Evolutionary conservation across 1,284 basidiomycete genomes (phyloP).

Genomic region (Termitomyces sp.): DNA sequence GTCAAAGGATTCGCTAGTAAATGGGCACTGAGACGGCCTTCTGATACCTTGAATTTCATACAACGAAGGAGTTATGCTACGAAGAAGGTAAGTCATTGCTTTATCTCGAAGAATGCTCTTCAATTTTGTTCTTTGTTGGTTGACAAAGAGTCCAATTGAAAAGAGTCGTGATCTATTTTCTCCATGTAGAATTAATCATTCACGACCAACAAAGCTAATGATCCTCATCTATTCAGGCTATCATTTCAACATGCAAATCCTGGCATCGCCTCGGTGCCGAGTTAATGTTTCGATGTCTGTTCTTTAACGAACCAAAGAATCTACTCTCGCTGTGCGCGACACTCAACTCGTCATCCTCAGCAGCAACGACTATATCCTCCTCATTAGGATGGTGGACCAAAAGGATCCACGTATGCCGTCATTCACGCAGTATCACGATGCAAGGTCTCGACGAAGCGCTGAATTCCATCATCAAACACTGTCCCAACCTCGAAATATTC

Average conservation of each 20-base stretch:
- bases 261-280: constrained; percentile 54
- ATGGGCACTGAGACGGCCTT: constrained; percentile 56
- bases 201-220: not conserved
- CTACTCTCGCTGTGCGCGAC: constrained; percentile 41
- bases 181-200: not conserved
- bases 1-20: constrained; percentile 38
- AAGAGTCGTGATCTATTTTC: not conserved
- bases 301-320: constrained; percentile 51
- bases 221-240: constrained; percentile 39
- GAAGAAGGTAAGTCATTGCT: constrained; percentile 45
- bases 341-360: constrained; percentile 42
- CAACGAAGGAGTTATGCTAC: constrained; percentile 56
- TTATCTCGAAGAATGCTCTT: not conserved
- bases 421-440: constrained; percentile 31
- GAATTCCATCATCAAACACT: constrained; percentile 49
- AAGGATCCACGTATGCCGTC: constrained; percentile 56
- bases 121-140: not conserved
- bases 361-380: constrained; percentile 28
- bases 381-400: constrained; percentile 61
- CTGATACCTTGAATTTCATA: constrained; percentile 46
- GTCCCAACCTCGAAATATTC: constrained; percentile 67
- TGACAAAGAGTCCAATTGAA: not conserved
- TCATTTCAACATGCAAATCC: constrained; percentile 53
- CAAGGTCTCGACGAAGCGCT: constrained; percentile 42
- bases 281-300: constrained; percentile 59